A percentile compares a stretch with the other conserved stretches of the same genome.
phyloP scores from a whole-genome alignment of 495 filamentous ascomycete species.

The Ramalina peruviana region DNA sequence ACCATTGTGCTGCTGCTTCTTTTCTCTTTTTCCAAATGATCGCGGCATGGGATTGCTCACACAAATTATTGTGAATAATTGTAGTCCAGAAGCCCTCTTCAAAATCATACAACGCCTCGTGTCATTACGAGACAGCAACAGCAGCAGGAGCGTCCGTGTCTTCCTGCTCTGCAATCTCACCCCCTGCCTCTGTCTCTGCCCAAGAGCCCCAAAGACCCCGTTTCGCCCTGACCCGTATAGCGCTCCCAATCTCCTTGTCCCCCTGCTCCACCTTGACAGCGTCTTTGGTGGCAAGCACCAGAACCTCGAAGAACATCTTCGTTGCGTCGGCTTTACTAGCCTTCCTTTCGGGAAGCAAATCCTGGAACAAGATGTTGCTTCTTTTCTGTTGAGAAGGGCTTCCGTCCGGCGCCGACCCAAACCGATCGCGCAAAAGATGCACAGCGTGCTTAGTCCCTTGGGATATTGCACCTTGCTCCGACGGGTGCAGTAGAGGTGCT shows the following conservation, averaged over 20 bases:
- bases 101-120: background rate
- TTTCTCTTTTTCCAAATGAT: no score
- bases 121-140: background rate
- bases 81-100: background rate
- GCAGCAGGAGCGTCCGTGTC: slow-evolving; percentile 3
- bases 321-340: slow-evolving; percentile 81
- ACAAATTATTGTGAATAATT: background rate
- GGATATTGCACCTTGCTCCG: slow-evolving; percentile 71
- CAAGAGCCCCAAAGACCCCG: slow-evolving; percentile 87
- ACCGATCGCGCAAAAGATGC: slow-evolving; percentile 79
- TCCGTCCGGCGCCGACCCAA: slow-evolving; percentile 46
- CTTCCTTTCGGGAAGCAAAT: slow-evolving; percentile 66
- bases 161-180: slow-evolving; percentile 35
- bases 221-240: slow-evolving; percentile 72
- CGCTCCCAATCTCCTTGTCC: slow-evolving; percentile 54
- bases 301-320: slow-evolving; percentile 97
- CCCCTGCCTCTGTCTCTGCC: slow-evolving; percentile 72
- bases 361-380: slow-evolving; percentile 71
- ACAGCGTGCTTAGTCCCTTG: slow-evolving; percentile 89
- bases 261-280: slow-evolving; percentile 93
- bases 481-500: slow-evolving; percentile 56
- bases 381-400: slow-evolving; percentile 55
- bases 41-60: no score
- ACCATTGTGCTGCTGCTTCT: no score
- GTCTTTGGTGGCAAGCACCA: slow-evolving; percentile 94